A percentile compares a stretch with the other conserved stretches of the same genome.
phyloP scores from a whole-genome alignment of 495 filamentous ascomycete genomes.

The Penicillium taxi region DNA sequence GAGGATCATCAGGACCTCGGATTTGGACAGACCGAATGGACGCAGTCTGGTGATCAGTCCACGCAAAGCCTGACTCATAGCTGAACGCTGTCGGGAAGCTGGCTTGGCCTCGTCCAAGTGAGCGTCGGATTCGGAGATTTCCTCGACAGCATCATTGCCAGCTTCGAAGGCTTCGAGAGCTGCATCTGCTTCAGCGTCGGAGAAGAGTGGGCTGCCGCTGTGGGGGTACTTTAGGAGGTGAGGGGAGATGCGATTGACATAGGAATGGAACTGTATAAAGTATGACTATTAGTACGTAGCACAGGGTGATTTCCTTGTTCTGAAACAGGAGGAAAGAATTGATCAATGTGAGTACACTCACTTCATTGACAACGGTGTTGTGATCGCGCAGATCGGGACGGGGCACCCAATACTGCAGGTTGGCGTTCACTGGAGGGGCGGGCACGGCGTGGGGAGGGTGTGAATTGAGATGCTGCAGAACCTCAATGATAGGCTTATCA shows the following conservation, averaged over 20 bases:
- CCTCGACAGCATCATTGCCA: constrained; percentile 3
- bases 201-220: constrained; percentile 17
- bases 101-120: constrained; percentile 3
- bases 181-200: constrained; percentile 22
- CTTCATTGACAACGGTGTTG: constrained; percentile 46
- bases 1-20: constrained; percentile 56
- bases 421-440: constrained; percentile 29
- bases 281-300: too few species aligned
- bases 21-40: constrained; percentile 50
- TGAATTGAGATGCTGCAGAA: constrained; percentile 47
- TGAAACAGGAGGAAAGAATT: not conserved
- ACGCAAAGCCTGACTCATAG: constrained; percentile 31
- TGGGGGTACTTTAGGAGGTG: constrained; percentile 32
- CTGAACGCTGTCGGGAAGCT: constrained; percentile 15
- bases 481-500: constrained; percentile 58
- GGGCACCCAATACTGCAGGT: constrained; percentile 30
- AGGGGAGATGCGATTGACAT: constrained; percentile 33
- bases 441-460: constrained; percentile 40
- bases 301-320: too few species aligned
- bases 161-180: constrained; percentile 15
- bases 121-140: constrained; percentile 1
- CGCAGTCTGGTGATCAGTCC: constrained; percentile 35
- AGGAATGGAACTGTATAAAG: constrained; percentile 40
- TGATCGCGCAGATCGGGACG: constrained; percentile 40
- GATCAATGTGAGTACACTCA: constrained; percentile 8